Conservation (phyloP, 306 rosid genomes). For the Prunus mongolica region DNA sequence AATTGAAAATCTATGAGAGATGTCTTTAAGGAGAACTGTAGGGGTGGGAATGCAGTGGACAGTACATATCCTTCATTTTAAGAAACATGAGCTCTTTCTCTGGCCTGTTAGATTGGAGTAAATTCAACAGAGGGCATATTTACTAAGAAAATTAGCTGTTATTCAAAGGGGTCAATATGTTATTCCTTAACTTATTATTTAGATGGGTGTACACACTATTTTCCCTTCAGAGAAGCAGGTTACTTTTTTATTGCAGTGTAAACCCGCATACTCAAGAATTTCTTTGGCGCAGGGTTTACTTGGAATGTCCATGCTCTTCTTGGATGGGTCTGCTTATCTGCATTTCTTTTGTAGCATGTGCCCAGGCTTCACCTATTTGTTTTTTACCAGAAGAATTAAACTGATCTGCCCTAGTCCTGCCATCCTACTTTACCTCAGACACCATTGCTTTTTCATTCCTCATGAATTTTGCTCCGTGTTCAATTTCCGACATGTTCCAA, state of each 20-base stretch:
- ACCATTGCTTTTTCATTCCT: conserved; percentile 85
- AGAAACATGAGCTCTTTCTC: conserved; percentile 10
- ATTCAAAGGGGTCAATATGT: conserved; percentile 47
- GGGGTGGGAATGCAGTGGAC: neutral
- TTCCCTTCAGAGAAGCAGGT: conserved; percentile 53
- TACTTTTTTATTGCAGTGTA: conserved; percentile 33
- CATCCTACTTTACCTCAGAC: conserved; percentile 72
- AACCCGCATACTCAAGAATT: conserved; percentile 69
- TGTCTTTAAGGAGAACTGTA: neutral
- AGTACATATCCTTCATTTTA: conserved; percentile 1
- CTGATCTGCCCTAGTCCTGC: conserved; percentile 75
- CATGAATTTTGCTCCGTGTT: conserved; percentile 85
- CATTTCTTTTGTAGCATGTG: conserved; percentile 86
- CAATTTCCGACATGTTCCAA: conserved; percentile 83
- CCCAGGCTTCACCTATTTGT: conserved; percentile 70
- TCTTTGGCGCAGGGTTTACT: conserved; percentile 91
- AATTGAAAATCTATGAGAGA: neutral
- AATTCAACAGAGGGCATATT: neutral
- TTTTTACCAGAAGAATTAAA: conserved; percentile 70
- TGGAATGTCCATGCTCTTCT: conserved; percentile 86
- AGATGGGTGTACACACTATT: conserved; percentile 47
- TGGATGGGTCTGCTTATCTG: conserved; percentile 79
- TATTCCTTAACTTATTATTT: conserved; percentile 42
- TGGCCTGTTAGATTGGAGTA: conserved; percentile 10
- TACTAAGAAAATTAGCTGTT: conserved; percentile 19